A percentile compares a stretch with the other conserved stretches of the same genome.
Evolutionary conservation across 371 early-diverging fungal genomes (phyloP).

Genomic region (Thermomucor indicae-seudaticae): DNA sequence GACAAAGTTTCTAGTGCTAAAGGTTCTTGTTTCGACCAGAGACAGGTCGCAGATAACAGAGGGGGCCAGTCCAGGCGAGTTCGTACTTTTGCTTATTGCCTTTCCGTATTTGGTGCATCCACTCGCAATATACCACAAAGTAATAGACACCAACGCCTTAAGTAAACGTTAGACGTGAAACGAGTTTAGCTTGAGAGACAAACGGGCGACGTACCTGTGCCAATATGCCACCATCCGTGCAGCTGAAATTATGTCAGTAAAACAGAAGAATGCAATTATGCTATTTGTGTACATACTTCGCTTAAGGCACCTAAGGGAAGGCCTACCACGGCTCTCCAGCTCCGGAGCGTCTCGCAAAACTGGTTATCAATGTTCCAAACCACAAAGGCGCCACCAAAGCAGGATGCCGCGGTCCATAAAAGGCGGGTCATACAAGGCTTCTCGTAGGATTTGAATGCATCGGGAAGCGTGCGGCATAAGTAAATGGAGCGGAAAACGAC

Average conservation of each 20-base stretch:
- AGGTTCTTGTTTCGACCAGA: background rate
- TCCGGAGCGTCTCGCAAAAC: constrained; percentile 55
- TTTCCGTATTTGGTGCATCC: constrained; percentile 24
- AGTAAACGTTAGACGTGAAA: background rate
- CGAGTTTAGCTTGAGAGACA: background rate
- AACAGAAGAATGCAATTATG: background rate
- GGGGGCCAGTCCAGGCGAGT: constrained; percentile 28
- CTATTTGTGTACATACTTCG: constrained; percentile 15
- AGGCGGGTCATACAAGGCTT: constrained; percentile 24
- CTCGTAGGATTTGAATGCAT: constrained; percentile 23
- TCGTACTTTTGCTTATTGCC: constrained; percentile 10
- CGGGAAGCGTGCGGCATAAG: constrained; percentile 26
- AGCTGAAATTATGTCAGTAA: constrained; percentile 43
- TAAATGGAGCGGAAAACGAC: constrained; percentile 46
- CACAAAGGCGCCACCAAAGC: constrained; percentile 58
- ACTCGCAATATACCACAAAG: constrained; percentile 35
- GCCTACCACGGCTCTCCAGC: constrained; percentile 40
- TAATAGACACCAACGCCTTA: constrained; percentile 36
- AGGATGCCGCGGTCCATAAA: constrained; percentile 30
- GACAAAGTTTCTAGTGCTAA: too few relatives aligned
- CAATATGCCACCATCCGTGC: constrained; percentile 86
- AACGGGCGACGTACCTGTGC: constrained; percentile 22
- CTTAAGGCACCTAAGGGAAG: constrained; percentile 50
- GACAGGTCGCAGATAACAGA: constrained; percentile 27
- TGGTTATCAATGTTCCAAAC: constrained; percentile 83